A percentile compares a stretch with the other conserved stretches of the same genome.
Evolutionary conservation across 441 rosid genomes (phyloP).

Genomic region (Populus hybrid): DNA sequence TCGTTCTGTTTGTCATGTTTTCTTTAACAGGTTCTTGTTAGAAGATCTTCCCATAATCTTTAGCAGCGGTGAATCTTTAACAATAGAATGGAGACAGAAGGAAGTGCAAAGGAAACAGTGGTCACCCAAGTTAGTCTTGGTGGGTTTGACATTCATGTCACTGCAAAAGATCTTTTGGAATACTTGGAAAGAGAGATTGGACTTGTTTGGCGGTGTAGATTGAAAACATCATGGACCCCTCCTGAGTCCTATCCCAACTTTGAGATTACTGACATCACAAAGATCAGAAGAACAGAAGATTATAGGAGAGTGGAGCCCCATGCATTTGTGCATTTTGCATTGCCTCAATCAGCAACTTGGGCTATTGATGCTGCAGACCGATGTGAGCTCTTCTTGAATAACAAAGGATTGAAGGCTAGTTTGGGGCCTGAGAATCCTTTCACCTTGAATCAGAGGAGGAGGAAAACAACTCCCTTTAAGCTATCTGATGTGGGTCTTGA

Average conservation of each 20-base stretch:
- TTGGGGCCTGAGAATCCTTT: conserved; percentile 71
- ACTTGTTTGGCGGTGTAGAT: conserved; percentile 63
- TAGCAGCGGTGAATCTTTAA: conserved; percentile 9
- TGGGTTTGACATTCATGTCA: conserved; percentile 49
- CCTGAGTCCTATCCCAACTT: conserved; percentile 65
- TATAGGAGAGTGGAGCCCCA: conserved; percentile 68
- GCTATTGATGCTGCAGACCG: conserved; percentile 51
- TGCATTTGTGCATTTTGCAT: conserved; percentile 84
- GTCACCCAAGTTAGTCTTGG: conserved; percentile 81
- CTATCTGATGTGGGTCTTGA: conserved; percentile 51
- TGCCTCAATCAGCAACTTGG: conserved; percentile 32
- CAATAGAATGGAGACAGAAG: conserved; percentile 40
- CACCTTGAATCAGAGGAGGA: conserved; percentile 57
- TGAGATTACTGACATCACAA: conserved; percentile 24
- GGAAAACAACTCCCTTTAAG: conserved; percentile 50
- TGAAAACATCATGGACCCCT: conserved; percentile 78
- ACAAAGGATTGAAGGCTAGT: conserved; percentile 52
- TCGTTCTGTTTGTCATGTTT: not conserved
- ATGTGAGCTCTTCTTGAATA: conserved; percentile 40
- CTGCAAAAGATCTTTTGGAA: conserved; percentile 46
- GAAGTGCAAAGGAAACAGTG: conserved; percentile 35
- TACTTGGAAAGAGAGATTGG: conserved; percentile 53
- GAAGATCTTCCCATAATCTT: conserved; percentile 22
- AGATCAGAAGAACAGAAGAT: conserved; percentile 25
- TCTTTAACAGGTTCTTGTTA: conserved; percentile 30